Conservation (phyloP, 371 early-diverging fungal species). For the Dichotomocladium elegans region DNA sequence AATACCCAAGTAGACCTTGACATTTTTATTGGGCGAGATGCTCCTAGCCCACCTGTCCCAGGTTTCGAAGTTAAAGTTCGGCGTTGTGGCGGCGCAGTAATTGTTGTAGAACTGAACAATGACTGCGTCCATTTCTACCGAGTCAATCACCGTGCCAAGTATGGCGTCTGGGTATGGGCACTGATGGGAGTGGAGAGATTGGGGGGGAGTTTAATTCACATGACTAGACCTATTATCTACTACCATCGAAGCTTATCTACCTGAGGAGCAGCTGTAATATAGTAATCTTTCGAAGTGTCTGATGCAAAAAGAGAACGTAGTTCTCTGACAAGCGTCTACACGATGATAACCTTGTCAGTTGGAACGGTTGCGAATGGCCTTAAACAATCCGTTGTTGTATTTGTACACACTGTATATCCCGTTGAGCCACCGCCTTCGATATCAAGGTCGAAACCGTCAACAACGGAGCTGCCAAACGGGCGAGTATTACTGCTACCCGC, state of each 20-base stretch:
- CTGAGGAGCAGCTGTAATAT: slow-evolving; percentile 55
- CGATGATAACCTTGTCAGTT: no score
- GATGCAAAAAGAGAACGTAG: slow-evolving; percentile 11
- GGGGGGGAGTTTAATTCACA: no score
- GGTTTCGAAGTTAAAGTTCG: slow-evolving; percentile 37
- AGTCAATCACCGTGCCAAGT: slow-evolving; percentile 38
- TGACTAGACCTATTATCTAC: no score
- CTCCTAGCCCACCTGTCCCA: slow-evolving; percentile 70
- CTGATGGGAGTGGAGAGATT: no score
- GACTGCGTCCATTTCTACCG: slow-evolving; percentile 48
- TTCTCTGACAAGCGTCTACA: slow-evolving; percentile 9
- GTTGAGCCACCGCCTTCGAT: slow-evolving; percentile 57
- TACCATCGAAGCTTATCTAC: background rate
- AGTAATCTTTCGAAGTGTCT: slow-evolving; percentile 32
- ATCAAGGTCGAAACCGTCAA: slow-evolving; percentile 74
- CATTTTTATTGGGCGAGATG: slow-evolving; percentile 53
- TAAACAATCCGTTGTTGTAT: no score
- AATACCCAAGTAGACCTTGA: slow-evolving; percentile 56
- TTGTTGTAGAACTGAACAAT: slow-evolving; percentile 62
- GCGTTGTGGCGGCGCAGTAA: slow-evolving; percentile 57
- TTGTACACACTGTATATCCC: slow-evolving; percentile 50
- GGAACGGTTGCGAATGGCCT: no score
- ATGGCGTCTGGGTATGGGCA: slow-evolving; percentile 52
- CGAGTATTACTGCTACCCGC: slow-evolving; percentile 48
- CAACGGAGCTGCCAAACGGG: slow-evolving; percentile 60